Evolutionary conservation across 2,329 filamentous ascomycete species (phyloP).

Genomic region (Apiospora saccharicola): DNA sequence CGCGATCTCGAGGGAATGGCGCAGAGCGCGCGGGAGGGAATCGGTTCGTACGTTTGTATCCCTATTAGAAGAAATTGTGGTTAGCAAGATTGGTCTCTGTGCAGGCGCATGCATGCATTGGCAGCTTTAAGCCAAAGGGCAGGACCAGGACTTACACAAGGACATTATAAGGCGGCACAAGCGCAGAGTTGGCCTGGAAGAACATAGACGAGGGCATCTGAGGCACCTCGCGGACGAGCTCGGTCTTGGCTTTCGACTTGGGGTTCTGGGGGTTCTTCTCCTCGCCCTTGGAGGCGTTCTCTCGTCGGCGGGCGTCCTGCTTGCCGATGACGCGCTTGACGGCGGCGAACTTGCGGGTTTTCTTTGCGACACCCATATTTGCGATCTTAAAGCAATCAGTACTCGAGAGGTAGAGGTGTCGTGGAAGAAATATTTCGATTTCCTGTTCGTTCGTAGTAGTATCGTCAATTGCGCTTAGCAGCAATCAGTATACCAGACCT

Average conservation of each 20-base stretch:
- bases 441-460: neutral
- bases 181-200: conserved; percentile 71
- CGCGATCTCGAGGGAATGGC: neutral
- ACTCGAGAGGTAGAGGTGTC: neutral
- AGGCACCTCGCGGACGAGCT: conserved; percentile 79
- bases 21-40: neutral
- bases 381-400: neutral
- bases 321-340: conserved; percentile 84
- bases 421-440: neutral
- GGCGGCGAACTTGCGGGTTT: conserved; percentile 88
- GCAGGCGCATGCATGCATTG: neutral
- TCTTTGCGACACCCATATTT: conserved; percentile 86
- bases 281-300: conserved; percentile 76
- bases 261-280: conserved; percentile 49
- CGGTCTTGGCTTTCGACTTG: conserved; percentile 65
- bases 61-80: neutral
- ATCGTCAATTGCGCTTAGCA: conserved; percentile 1
- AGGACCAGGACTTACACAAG: conserved; percentile 62
- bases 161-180: conserved; percentile 82
- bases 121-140: neutral
- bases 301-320: conserved; percentile 81
- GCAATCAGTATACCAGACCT: neutral
- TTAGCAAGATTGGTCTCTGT: conserved; percentile 10
- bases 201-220: conserved; percentile 86
- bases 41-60: conserved; percentile 20